phyloP scores from a whole-genome alignment of 129 eudicot species.

The Centaurea solstitialis region DNA sequence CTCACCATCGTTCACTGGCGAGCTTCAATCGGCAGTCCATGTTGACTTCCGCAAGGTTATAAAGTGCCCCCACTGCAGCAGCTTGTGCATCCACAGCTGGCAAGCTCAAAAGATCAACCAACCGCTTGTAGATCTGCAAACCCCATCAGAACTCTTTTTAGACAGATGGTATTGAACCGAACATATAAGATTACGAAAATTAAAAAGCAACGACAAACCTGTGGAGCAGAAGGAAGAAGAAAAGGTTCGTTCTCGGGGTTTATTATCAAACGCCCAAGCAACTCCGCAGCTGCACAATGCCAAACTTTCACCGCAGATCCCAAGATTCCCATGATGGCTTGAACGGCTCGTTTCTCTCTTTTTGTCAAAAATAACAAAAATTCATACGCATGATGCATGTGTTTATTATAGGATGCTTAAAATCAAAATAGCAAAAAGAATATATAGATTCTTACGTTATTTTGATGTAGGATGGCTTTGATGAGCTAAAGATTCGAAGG shows the following conservation, averaged over 20 bases:
- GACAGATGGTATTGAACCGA: not conserved
- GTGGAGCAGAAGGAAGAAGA: slow-evolving; percentile 85
- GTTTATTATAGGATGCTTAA: not conserved
- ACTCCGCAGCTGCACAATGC: slow-evolving; percentile 98
- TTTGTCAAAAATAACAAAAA: slow-evolving; percentile 7
- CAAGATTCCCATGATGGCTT: slow-evolving; percentile 89
- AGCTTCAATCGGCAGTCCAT: slow-evolving; percentile 95
- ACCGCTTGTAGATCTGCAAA: slow-evolving; percentile 76
- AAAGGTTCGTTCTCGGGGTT: slow-evolving; percentile 97
- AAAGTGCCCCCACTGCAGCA: slow-evolving; percentile 97
- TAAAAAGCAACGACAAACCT: slow-evolving; percentile 45
- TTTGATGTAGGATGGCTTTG: slow-evolving; percentile 91
- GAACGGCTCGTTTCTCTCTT: slow-evolving; percentile 91
- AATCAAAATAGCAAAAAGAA: not conserved
- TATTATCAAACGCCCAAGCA: slow-evolving; percentile 87
- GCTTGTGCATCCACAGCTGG: slow-evolving; percentile 95
- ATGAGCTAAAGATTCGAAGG: slow-evolving; percentile 93
- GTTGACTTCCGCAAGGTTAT: slow-evolving; percentile 89
- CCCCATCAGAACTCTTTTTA: slow-evolving; percentile 4
- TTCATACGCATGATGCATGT: not conserved
- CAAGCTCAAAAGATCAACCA: slow-evolving; percentile 89
- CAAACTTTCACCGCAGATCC: slow-evolving; percentile 83
- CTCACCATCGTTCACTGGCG: slow-evolving; percentile 96
- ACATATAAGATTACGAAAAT: not conserved
- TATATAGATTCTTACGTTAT: slow-evolving; percentile 68